Evolutionary conservation across 1,284 basidiomycete species (phyloP).

Genomic region (Tilletia caries): DNA sequence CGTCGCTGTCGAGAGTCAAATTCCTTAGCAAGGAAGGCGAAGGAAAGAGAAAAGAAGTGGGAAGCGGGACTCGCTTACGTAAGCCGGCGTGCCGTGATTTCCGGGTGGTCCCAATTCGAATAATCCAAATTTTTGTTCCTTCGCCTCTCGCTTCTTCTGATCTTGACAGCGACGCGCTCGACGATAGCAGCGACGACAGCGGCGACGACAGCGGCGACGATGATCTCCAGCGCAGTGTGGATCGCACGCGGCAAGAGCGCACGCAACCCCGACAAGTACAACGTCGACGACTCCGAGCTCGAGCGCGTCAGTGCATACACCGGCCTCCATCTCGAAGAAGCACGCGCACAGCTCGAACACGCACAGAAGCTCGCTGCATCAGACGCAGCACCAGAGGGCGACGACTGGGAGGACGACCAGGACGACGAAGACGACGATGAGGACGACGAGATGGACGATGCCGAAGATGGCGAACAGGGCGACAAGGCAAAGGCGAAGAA

Average conservation of each 20-base stretch:
- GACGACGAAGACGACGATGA: conserved; percentile 33
- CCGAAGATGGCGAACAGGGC: conserved; percentile 57
- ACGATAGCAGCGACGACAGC: background rate
- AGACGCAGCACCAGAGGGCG: conserved; percentile 33
- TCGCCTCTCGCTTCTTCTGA: too few species aligned
- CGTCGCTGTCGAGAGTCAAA: background rate
- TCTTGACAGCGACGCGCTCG: background rate
- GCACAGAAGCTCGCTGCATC: conserved; percentile 39
- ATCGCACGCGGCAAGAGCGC: conserved; percentile 76
- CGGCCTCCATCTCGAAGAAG: conserved; percentile 81
- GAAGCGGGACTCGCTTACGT: too few species aligned
- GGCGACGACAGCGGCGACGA: conserved; percentile 14
- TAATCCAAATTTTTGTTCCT: too few species aligned
- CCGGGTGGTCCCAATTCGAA: too few species aligned
- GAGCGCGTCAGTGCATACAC: conserved; percentile 85
- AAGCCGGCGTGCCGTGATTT: background rate
- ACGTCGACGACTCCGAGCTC: conserved; percentile 85
- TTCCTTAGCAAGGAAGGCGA: background rate
- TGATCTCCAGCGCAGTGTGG: conserved; percentile 65
- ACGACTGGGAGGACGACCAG: conserved; percentile 26
- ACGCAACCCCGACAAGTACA: conserved; percentile 78
- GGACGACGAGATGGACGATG: conserved; percentile 30
- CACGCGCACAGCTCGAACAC: conserved; percentile 72
- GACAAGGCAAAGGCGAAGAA: conserved; percentile 52
- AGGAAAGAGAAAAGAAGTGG: too few species aligned